Percentiles rank a stretch among this genome's conserved stretches.
Evolutionary conservation across 805 yeast genomes (phyloP).

Genomic region (Kluyveromyces wickerhamii): DNA sequence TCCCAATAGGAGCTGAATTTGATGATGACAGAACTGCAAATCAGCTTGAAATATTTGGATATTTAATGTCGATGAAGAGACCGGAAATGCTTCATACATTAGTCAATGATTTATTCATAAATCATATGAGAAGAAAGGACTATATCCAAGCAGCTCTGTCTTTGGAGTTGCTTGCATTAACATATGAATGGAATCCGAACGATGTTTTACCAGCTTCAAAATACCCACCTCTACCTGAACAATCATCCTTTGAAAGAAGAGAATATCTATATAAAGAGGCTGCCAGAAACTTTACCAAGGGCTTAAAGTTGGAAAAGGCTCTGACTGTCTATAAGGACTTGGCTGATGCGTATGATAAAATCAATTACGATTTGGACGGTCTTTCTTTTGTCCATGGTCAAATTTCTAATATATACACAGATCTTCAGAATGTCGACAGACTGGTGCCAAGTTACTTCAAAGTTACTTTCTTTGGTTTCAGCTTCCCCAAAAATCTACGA

Average conservation of each 20-base stretch:
- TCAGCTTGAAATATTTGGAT: conserved; percentile 65
- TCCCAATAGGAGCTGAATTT: conserved; percentile 76
- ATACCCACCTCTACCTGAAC: conserved; percentile 71
- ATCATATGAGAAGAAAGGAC: conserved; percentile 51
- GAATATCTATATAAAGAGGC: conserved; percentile 63
- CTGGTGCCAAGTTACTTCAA: conserved; percentile 70
- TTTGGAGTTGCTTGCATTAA: conserved; percentile 66
- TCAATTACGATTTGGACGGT: conserved; percentile 69
- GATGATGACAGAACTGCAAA: conserved; percentile 83
- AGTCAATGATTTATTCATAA: conserved; percentile 64
- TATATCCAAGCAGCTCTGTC: conserved; percentile 78
- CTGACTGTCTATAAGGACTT: conserved; percentile 70
- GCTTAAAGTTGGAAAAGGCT: conserved; percentile 72
- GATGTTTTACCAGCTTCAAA: conserved; percentile 45
- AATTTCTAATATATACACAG: conserved; percentile 58
- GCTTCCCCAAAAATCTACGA: conserved; percentile 72
- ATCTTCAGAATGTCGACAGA: conserved; percentile 61
- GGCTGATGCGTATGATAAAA: conserved; percentile 61
- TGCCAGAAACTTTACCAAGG: conserved; percentile 61
- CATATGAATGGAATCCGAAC: conserved; percentile 66
- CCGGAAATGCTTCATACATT: conserved; percentile 78
- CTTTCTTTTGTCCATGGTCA: conserved; percentile 63
- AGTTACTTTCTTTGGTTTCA: conserved; percentile 73
- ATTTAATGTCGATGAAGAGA: conserved; percentile 64
- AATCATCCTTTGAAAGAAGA: conserved; percentile 72